These are phyloP conservation scores for Solanum corneliomulleri DNA, from an alignment of 257 asterid genomes.

Conservation along the genomic window DNA sequence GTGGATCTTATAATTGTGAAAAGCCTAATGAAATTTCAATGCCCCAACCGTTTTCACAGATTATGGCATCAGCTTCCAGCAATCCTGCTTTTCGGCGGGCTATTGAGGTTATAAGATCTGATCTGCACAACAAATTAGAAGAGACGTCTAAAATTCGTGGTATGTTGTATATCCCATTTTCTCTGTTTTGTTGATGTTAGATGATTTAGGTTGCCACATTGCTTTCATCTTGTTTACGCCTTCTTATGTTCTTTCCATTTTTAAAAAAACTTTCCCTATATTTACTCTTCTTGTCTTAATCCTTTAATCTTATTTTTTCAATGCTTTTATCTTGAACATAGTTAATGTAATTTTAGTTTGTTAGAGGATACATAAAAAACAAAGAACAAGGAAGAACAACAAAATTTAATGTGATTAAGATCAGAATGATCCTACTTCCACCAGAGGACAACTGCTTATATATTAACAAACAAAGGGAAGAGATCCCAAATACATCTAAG, in stretches of 20 bases:
- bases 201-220: background rate
- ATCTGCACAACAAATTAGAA: background rate
- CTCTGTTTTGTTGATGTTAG: background rate
- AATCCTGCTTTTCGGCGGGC: background rate
- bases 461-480: background rate
- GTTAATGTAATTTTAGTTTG: background rate
- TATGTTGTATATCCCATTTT: background rate
- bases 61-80: background rate
- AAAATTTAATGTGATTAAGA: background rate
- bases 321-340: background rate
- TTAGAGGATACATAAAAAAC: background rate
- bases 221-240: background rate
- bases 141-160: background rate
- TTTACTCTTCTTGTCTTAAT: background rate
- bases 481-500: background rate
- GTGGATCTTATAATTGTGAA: background rate
- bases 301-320: background rate
- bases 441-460: background rate
- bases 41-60: background rate
- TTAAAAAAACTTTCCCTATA: background rate
- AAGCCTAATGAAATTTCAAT: background rate
- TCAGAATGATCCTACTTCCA: background rate
- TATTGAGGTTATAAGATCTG: background rate
- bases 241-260: background rate
- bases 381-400: background rate